Base-by-base conservation (phyloP, 2,329 filamentous ascomycete species). In the Parastagonospora avenae region DNA sequence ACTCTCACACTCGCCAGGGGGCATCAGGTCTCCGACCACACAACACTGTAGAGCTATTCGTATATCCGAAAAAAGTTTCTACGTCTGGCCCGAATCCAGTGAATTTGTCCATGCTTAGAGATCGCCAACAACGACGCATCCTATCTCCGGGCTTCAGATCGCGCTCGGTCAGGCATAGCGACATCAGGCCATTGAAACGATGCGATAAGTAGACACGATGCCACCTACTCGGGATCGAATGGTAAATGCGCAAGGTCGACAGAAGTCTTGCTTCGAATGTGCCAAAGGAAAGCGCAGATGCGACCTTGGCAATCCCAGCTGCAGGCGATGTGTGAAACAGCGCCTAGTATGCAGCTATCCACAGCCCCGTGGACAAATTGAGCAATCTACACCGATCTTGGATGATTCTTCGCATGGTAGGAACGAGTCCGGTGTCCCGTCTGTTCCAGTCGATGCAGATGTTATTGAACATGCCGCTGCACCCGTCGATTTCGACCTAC, bases 181-280 rank as follows among this genome's bases (percentile, higher is more conserved):
- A 15, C 35, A 10, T 32, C 47, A 47, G 35, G 38, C 46, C 24
- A 48, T 30, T 36, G 31, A 4, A 31, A 35, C 41, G 38, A 28
- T 2, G 11, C 41, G 36, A 35, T 9, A 35, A 12, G 4, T 36
- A 19, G 36, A 24, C 5, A 50, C 24, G 9, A 80, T 79, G 66
- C 79, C 77, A 30, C 80, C 75, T 38, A 76, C 62, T 9, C 55
- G 60, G 15, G 42, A 41, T 12, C 59, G 61, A 12, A 47, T 50
- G 9, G 12, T 29, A 10, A 71, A 70, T 16, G 4, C 54, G 9
- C 64, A 71, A 39, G 62, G 67, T 5, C 48, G 70, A 19, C 80
- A 82, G 40, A 85, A 84, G 68, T 82, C 84, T 3, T 86, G 83
- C 60, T 72, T 76, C 3, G 77, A 79, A 24, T 86, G 84, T 70